Evolutionary conservation across 305 asterid species (phyloP).

Genomic region (Rubia occidens): DNA sequence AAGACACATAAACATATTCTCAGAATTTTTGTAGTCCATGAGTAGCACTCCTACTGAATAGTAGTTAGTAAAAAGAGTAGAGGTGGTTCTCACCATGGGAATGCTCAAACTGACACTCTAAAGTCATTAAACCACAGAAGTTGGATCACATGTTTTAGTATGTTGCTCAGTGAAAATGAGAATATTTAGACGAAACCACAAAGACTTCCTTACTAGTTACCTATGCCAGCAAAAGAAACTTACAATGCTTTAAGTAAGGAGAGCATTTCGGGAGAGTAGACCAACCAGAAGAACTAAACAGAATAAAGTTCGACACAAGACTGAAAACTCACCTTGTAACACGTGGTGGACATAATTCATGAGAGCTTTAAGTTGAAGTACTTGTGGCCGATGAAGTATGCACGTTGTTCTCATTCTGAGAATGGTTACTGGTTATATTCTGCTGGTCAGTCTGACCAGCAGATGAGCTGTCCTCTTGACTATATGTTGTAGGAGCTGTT

Average conservation of each 20-base stretch:
- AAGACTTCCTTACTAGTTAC: background rate
- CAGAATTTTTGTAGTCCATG: background rate
- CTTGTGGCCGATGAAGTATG: conserved; percentile 42
- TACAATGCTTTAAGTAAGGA: background rate
- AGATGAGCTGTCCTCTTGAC: conserved; percentile 27
- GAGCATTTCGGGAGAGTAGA: background rate
- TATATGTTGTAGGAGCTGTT: conserved; percentile 20
- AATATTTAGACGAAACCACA: background rate
- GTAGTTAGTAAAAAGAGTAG: background rate
- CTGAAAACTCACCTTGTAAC: conserved; percentile 30
- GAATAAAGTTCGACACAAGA: background rate
- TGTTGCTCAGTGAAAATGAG: background rate
- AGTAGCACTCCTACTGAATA: background rate
- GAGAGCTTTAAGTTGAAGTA: conserved; percentile 38
- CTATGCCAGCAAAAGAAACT: background rate
- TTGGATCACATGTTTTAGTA: background rate
- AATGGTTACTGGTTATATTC: conserved; percentile 23
- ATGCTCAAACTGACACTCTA: background rate
- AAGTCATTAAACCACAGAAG: background rate
- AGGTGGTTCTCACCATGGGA: background rate
- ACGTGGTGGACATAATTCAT: conserved; percentile 19
- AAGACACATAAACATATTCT: background rate
- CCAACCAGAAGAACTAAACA: background rate
- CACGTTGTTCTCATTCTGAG: conserved; percentile 27
- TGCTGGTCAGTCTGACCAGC: conserved; percentile 22